These are phyloP conservation scores for Lactarius hengduanensis DNA, from an alignment of 768 basidiomycete genomes.

Conservation along the genomic window DNA sequence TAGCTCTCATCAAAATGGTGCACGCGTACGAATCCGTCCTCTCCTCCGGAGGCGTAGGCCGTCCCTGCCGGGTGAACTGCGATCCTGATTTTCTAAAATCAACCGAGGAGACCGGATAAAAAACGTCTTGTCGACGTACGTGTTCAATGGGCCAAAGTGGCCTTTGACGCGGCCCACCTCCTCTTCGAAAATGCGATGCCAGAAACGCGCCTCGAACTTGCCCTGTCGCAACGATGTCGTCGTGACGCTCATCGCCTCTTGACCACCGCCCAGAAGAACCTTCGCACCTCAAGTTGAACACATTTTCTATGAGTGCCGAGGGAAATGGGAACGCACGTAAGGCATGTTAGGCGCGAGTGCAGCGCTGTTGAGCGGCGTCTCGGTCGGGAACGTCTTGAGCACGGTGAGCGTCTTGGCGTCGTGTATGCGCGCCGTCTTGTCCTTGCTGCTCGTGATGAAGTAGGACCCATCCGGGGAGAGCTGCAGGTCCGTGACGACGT, in stretches of 20 bases:
- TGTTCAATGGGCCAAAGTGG: slow-evolving; percentile 95
- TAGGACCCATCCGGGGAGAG: slow-evolving; percentile 87
- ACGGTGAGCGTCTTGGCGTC: slow-evolving; percentile 85
- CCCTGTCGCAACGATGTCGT: slow-evolving; percentile 92
- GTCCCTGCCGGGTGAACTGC: slow-evolving; percentile 89
- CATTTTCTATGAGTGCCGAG: background rate
- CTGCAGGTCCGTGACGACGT: slow-evolving; percentile 90
- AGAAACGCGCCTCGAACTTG: slow-evolving; percentile 97
- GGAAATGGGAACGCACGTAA: slow-evolving; percentile 54
- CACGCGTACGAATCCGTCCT: slow-evolving; percentile 92
- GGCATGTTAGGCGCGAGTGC: slow-evolving; percentile 81
- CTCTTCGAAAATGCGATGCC: slow-evolving; percentile 96
- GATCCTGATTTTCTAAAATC: slow-evolving; percentile 51
- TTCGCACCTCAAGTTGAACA: slow-evolving; percentile 32
- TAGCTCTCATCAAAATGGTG: slow-evolving; percentile 95
- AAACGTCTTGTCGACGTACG: slow-evolving; percentile 54
- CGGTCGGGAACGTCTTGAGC: slow-evolving; percentile 90
- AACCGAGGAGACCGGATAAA: slow-evolving; percentile 20
- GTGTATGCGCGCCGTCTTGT: slow-evolving; percentile 93
- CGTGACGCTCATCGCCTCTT: slow-evolving; percentile 97
- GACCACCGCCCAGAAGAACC: slow-evolving; percentile 93
- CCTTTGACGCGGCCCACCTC: slow-evolving; percentile 97
- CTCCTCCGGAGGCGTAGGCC: slow-evolving; percentile 90
- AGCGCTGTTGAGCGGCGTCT: slow-evolving; percentile 95
- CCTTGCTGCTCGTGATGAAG: slow-evolving; percentile 95